Conservation (phyloP, 116 monocot species). For the Trichopus zeylanicus region DNA sequence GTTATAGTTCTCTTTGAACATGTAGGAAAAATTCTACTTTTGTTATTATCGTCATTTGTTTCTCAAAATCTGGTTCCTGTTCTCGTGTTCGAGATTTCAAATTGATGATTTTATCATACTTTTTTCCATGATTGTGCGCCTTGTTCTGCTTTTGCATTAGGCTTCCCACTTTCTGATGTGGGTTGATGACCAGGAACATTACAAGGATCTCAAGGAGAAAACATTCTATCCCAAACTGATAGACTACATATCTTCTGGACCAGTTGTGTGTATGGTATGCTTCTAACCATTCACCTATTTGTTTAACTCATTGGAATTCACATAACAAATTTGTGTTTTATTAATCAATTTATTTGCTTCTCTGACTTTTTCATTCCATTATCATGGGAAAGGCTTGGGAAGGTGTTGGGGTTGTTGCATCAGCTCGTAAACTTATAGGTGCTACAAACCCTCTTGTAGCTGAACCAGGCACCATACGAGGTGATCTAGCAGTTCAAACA, state of each 20-base stretch:
- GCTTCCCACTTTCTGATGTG: neutral
- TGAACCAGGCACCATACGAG: slow-evolving; percentile 92
- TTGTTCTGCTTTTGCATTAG: neutral
- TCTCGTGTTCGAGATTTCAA: too few species aligned
- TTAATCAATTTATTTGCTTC: neutral
- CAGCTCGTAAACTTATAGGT: slow-evolving; percentile 93
- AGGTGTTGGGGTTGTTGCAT: slow-evolving; percentile 90
- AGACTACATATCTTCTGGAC: slow-evolving; percentile 90
- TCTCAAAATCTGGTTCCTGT: too few species aligned
- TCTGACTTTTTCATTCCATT: slow-evolving; percentile 1
- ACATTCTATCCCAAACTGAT: slow-evolving; percentile 84
- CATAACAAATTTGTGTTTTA: too few species aligned
- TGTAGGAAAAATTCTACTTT: too few species aligned
- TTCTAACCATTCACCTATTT: slow-evolving; percentile 3
- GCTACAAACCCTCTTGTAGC: slow-evolving; percentile 96
- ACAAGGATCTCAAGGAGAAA: slow-evolving; percentile 82
- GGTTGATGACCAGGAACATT: slow-evolving; percentile 71
- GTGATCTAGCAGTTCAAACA: slow-evolving; percentile 89
- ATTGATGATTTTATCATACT: too few species aligned
- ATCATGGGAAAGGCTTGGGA: slow-evolving; percentile 73
- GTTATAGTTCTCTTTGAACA: too few species aligned
- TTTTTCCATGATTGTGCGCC: neutral
- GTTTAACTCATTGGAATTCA: too few species aligned
- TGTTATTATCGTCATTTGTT: too few species aligned
- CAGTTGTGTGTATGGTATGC: slow-evolving; percentile 94